These are phyloP conservation scores for Chlamydomonas incerta DNA, from an alignment of 139 green algal species.

Conservation along the genomic window DNA sequence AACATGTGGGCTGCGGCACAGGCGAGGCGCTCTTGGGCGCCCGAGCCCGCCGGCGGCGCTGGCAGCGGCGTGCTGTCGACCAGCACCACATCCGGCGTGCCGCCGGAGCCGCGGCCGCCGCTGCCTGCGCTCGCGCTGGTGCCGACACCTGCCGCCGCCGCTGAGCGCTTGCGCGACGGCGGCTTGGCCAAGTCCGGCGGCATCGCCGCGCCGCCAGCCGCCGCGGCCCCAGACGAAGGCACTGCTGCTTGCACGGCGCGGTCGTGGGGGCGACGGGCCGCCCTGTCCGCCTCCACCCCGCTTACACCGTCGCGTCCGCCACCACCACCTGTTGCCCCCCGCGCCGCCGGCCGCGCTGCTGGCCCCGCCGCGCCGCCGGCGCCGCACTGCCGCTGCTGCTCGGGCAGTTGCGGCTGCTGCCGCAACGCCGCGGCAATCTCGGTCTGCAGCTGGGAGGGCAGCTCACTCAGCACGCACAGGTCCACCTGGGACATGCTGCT, in stretches of 20 bases:
- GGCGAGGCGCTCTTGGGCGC: not conserved
- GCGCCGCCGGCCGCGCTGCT: no score
- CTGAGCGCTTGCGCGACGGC: no score
- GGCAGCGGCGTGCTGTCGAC: not conserved
- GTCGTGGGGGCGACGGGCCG: no score
- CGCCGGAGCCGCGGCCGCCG: not conserved
- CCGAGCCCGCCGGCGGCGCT: not conserved
- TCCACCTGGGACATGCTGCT: constrained; percentile 60
- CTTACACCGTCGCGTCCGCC: no score
- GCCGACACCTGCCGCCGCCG: no score
- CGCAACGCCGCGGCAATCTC: constrained; percentile 49
- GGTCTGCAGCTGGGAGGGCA: constrained; percentile 60
- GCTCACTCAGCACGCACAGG: constrained; percentile 58
- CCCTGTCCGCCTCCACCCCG: no score
- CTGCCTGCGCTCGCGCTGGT: no score
- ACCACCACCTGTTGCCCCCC: not conserved
- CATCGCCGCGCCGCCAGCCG: not conserved
- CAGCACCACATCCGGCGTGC: not conserved
- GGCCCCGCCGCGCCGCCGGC: not conserved
- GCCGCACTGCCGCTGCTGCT: not conserved
- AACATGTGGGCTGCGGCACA: not conserved
- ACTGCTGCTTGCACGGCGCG: not conserved
- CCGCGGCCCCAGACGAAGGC: not conserved
- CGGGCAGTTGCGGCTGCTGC: not conserved
- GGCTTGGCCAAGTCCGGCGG: no score